Conservation (phyloP, 1,284 basidiomycete species). For the Hortiboletus rubellus region DNA sequence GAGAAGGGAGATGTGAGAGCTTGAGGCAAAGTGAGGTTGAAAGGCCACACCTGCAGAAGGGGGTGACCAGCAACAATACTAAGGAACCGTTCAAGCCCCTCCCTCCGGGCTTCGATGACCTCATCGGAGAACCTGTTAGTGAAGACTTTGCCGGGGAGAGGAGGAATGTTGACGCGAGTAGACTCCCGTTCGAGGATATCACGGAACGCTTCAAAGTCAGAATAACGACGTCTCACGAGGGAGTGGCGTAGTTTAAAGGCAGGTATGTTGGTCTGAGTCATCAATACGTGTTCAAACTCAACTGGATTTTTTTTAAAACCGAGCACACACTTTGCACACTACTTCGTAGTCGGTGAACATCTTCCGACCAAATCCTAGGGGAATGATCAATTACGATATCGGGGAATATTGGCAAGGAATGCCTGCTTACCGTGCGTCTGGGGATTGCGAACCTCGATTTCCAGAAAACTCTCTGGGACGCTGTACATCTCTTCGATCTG, state of each 20-base stretch:
- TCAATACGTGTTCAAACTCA: neutral
- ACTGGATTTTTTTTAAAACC: neutral
- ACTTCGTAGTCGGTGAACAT: conserved; percentile 99
- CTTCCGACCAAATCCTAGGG: conserved; percentile 88
- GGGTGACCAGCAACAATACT: conserved; percentile 98
- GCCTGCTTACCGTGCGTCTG: conserved; percentile 85
- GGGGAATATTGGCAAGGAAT: neutral
- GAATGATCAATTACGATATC: conserved; percentile 1
- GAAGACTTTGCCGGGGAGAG: conserved; percentile 95
- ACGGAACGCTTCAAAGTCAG: conserved; percentile 98
- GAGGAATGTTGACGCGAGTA: conserved; percentile 95
- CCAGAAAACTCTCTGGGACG: conserved; percentile 94
- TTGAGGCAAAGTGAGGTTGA: neutral
- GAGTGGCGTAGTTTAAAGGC: conserved; percentile 98
- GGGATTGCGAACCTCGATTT: conserved; percentile 97
- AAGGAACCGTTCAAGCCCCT: conserved; percentile 94
- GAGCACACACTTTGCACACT: conserved; percentile 78
- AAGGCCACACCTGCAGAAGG: conserved; percentile 76
- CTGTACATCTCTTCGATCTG: conserved; percentile 99
- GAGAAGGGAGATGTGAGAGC: conserved; percentile 12
- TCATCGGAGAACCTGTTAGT: conserved; percentile 97
- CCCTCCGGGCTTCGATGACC: conserved; percentile 89
- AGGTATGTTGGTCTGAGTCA: conserved; percentile 90
- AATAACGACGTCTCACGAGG: conserved; percentile 92
- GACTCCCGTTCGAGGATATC: conserved; percentile 97